These are phyloP conservation scores for Hypocreales sp. DNA, from an alignment of 2,329 filamentous ascomycete genomes.

Conservation along the genomic window DNA sequence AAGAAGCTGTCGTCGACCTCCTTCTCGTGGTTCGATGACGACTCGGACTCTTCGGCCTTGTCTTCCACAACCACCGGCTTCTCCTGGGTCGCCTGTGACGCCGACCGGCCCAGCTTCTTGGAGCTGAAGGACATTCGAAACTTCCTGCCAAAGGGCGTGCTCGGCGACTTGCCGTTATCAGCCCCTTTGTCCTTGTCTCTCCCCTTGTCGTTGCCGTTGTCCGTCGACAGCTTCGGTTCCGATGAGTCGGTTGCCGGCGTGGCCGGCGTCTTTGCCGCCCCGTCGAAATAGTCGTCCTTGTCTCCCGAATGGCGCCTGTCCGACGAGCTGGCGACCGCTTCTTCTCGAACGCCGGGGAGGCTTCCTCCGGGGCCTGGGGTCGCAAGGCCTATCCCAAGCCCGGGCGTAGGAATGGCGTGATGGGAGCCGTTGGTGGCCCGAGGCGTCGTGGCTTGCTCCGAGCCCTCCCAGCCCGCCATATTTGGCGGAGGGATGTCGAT, in stretches of 20 bases:
- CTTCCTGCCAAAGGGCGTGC: slow-evolving; percentile 67
- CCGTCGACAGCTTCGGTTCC: slow-evolving; percentile 33
- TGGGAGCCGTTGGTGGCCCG: slow-evolving; percentile 50
- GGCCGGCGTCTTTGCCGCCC: slow-evolving; percentile 1
- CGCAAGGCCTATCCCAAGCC: slow-evolving; percentile 62
- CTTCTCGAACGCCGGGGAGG: slow-evolving; percentile 34
- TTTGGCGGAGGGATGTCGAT: slow-evolving; percentile 29
- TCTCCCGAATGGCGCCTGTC: slow-evolving; percentile 50
- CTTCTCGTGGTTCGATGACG: slow-evolving; percentile 51
- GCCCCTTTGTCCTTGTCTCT: slow-evolving; percentile 29
- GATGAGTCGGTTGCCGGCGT: slow-evolving; percentile 23
- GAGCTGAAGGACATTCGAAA: slow-evolving; percentile 71
- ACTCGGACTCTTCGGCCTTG: slow-evolving; percentile 54
- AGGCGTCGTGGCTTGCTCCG: slow-evolving; percentile 39
- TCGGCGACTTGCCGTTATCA: slow-evolving; percentile 38
- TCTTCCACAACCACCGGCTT: slow-evolving; percentile 65
- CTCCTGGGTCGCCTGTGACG: slow-evolving; percentile 41
- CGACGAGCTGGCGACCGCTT: slow-evolving; percentile 26
- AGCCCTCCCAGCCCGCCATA: slow-evolving; percentile 20
- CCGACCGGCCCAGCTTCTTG: slow-evolving; percentile 66
- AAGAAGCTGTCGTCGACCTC: slow-evolving; percentile 61
- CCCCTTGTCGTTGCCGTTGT: slow-evolving; percentile 27
- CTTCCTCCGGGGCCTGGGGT: slow-evolving; percentile 36
- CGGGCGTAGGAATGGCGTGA: slow-evolving; percentile 52
- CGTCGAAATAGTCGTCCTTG: slow-evolving; percentile 61